Percentiles rank a stretch among this genome's conserved stretches.
These are phyloP conservation scores for Sorghum bicolor DNA, from an alignment of 176 grass and related monocot genomes.

Conservation along the genomic window Sorghum_bicolor_NCBIv3 NC_012874.2:54756001-54756500, in stretches of 20 bases:
- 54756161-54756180: slow-evolving; percentile 9
- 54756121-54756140: not conserved
- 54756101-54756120: not conserved
- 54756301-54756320: not conserved
- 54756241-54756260: not conserved
- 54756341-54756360: no score
- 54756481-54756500: no score
- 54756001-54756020: slow-evolving; percentile 7
- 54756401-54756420: no score
- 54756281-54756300: slow-evolving; percentile 21
- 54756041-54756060: slow-evolving; percentile 44
- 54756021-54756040: slow-evolving; percentile 33
- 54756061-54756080: slow-evolving; percentile 38
- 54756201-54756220: slow-evolving; percentile 11
- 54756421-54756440: no score
- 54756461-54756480: no score
- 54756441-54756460: no score
- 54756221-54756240: not conserved
- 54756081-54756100: not conserved
- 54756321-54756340: no score
- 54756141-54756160: not conserved
- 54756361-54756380: no score
- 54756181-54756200: slow-evolving; percentile 15
- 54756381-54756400: no score
- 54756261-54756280: not conserved